Base-by-base conservation (phyloP, 495 filamentous ascomycete genomes). In the Mycothermus thermophilus region DNA sequence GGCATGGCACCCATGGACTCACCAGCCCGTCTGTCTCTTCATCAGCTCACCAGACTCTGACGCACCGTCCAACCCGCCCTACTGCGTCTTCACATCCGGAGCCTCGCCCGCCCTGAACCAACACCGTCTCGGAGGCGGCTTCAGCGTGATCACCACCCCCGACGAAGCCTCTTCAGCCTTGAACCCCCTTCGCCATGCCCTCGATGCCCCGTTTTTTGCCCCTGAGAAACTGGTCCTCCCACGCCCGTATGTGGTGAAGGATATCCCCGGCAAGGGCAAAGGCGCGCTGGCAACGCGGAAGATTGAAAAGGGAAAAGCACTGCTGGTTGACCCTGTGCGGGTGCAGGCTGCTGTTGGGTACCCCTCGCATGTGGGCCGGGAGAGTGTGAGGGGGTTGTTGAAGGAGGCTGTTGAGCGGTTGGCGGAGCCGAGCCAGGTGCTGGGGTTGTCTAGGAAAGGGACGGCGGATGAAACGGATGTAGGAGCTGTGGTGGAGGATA, bases 391-490 rank as follows among this genome's bases (percentile, higher is more conserved):
- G 25, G 51, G 54, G 1, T 22, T 61, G 34, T 34, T 59, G 29
- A 31, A 34, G 17, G 31, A 18, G 17, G 58, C 46, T 3, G 41
- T 47, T 5, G 38, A 34, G 22, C 46, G 43, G 30, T 29, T 58
- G 20, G 32, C 35, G 1, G 48, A 52, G 10, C 26, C 42, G 10
- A 41, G 42, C 23, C 40, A 32, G 20, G 38, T 41, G 24, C 35
- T 30, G 22, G 27, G 42, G 11, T 27, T 55, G 28, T 28, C 50
- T n/a, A 25, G 77, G 40, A 70, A 77, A 32, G 77, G 79, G 40
- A 77, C 77, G 51, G 76, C 69, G 7, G 75, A 73, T 9, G 78
- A 72, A 8, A 75, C 75, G 25, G 37, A 23, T 22, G 38, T 9
- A 9, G 26, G 33, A 15, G 23, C 18, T 8, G 63, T 76, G 10